Evolutionary conservation across 2,329 filamentous ascomycete species (phyloP).

Genomic region (Bipolaris victoriae): DNA sequence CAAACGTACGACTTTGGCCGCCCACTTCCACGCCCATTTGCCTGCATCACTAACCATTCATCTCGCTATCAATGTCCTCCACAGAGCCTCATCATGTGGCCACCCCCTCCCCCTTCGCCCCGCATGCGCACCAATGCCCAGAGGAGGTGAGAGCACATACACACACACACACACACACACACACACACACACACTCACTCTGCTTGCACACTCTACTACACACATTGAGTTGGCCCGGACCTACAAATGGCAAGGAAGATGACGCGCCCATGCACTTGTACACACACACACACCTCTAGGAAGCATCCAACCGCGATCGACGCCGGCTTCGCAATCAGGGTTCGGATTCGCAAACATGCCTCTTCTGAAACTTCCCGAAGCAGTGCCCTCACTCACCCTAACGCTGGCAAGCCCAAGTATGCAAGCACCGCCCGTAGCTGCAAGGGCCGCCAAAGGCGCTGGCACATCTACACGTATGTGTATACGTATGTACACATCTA

Average conservation of each 20-base stretch:
- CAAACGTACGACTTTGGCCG: conserved; percentile 4
- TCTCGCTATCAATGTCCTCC: no score
- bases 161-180: no score
- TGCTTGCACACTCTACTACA: no score
- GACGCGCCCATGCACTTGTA: no score
- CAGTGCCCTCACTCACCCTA: background rate
- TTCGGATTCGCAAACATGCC: background rate
- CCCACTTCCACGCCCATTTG: no score
- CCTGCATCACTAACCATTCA: no score
- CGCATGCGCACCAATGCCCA: background rate
- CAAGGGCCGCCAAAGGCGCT: no score
- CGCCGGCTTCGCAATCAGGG: background rate
- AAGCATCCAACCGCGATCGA: background rate
- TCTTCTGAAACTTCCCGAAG: background rate
- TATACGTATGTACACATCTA: background rate
- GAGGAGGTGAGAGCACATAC: no score
- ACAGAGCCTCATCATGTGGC: conserved; percentile 17
- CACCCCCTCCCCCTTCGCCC: background rate
- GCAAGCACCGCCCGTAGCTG: no score
- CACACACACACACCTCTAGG: background rate
- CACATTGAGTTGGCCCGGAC: no score
- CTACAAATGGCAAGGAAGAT: no score
- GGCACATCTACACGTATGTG: background rate
- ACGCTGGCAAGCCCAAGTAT: background rate
- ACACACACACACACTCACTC: no score